Evolutionary conservation across 352 stramenopile species (phyloP), one percentile per base, ranked within the genome.

Genomic region (Pilasporangium apinafurcum): DNA sequence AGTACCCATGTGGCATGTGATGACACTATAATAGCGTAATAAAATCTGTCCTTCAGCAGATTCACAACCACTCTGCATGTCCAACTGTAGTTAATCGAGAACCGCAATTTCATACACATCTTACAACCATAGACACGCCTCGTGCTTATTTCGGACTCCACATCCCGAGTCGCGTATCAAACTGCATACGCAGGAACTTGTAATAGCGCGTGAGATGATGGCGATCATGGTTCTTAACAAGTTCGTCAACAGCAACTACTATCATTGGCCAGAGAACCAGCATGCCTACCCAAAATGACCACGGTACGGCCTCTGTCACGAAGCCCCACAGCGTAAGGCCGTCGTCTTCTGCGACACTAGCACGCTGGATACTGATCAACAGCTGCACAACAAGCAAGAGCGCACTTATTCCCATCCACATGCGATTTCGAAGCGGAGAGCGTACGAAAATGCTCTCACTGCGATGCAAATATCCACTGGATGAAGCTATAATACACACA

Each of bases 111-210:
- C n/a, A n/a, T n/a, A n/a, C n/a, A n/a, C n/a, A n/a, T n/a, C n/a
- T n/a, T n/a, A n/a, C n/a, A n/a, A n/a, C n/a, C n/a, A n/a, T n/a
- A n/a, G n/a, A n/a, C n/a, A 36, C 6, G 31, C 7, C 12, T 10
- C 8, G n/a, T 21, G 8, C 38, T 68, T 63, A 93, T 58, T 90
- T 91, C 9, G 82, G 82, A 30, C 79, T 92, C 82, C 82, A 94
- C 82, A 94, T 94, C 6, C 82, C 82, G 25, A 94, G 68, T 0
- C 80, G 61, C 8, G 82, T 94, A 50, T 94, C 82, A 49, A 94
- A 94, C 36, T 94, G 79, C 82, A 94, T 94, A 28, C 82, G 65
- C 7, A 94, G 42, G 33, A 91, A 93, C 37, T 87, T 88, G 65
- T 91, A 85, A 48, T 87, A 94, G 17, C 82, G 65, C 20, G 72